Evolutionary conservation across 352 stramenopile species (phyloP).

Genomic region (Pythium vanterpoolii): DNA sequence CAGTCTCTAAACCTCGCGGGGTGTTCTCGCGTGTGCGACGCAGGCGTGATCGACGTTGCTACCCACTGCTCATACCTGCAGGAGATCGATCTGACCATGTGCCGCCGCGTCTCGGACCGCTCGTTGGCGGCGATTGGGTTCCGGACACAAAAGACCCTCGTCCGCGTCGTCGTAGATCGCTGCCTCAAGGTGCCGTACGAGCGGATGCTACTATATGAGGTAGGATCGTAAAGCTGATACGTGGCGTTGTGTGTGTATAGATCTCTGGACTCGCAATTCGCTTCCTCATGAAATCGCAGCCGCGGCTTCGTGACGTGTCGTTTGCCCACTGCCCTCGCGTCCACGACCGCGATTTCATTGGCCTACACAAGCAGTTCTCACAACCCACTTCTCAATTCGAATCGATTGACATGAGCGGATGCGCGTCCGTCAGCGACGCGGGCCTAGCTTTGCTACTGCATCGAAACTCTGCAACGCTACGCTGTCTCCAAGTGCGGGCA

Average conservation of each 20-base stretch:
- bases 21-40: constrained; percentile 74
- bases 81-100: constrained; percentile 76
- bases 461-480: constrained; percentile 47
- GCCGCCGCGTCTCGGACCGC: constrained; percentile 70
- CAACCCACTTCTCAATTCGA: neutral
- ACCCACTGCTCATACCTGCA: constrained; percentile 42
- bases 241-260: constrained; percentile 17
- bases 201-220: neutral
- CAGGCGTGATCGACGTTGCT: constrained; percentile 66
- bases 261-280: constrained; percentile 54
- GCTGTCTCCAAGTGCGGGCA: constrained; percentile 54
- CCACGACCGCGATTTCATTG: constrained; percentile 37
- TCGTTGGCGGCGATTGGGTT: constrained; percentile 54
- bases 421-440: constrained; percentile 42
- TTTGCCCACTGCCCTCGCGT: constrained; percentile 68
- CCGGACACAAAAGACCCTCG: constrained; percentile 34
- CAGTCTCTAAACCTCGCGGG: constrained; percentile 60
- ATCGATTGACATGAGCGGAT: constrained; percentile 49
- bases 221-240: neutral
- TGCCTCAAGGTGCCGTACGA: constrained; percentile 48
- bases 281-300: constrained; percentile 56
- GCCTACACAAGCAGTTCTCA: neutral
- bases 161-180: constrained; percentile 43
- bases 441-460: constrained; percentile 45
- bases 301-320: constrained; percentile 40